Evolutionary conservation across 2,329 filamentous ascomycete genomes (phyloP), one percentile per base, ranked within the genome.

Genomic region (Tolypocladium ophioglossoides): DNA sequence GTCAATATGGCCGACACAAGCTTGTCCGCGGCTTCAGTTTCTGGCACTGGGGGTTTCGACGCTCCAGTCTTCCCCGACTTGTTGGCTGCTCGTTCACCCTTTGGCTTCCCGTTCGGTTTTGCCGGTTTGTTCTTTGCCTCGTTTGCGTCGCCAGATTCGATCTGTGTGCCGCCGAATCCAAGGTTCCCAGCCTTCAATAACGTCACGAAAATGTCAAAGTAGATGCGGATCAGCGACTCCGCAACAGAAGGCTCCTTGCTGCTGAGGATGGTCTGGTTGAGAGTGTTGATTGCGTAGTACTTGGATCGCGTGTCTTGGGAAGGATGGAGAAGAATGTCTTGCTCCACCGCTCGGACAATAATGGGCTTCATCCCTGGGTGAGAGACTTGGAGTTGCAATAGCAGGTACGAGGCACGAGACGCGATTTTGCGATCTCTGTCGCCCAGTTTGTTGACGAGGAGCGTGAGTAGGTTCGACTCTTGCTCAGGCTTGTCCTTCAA

Each of bases 401-500:
- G 77, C 47, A 97, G 79, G 70, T 96, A 95, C 0, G 94, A 97
- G 2, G 92, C 87, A 56, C 91, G 84, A 4, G 94, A 99, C 1
- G 94, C 86, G 63, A 99, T 95, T 71, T 97, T 99, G 68, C 91
- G 91, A 60, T 95, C 90, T 47, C 87, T 89, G 67, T 99, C 94
- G 63, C 95, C 92, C 30, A 99, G 82, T 71, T 99, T 99, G 76
- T 97, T 97, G 61, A 99, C 90, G 55, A 99, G 74, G 54, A 99
- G 76, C 53, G 92, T 85, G 57, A 99, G 76, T 58, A 99, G 74
- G 68, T 99, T 99, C 54, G 92, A 87, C 70, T 99, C 94, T 67
- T 99, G 94, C 70, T 99, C 94, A 0, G 94, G 92, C 72, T 96
- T 99, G 68, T 96, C 91, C 68, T 90, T 94, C 57, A 99, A 75